phyloP scores from a whole-genome alignment of 352 stramenopile genomes.

The Globisporangium radiosum region DNA sequence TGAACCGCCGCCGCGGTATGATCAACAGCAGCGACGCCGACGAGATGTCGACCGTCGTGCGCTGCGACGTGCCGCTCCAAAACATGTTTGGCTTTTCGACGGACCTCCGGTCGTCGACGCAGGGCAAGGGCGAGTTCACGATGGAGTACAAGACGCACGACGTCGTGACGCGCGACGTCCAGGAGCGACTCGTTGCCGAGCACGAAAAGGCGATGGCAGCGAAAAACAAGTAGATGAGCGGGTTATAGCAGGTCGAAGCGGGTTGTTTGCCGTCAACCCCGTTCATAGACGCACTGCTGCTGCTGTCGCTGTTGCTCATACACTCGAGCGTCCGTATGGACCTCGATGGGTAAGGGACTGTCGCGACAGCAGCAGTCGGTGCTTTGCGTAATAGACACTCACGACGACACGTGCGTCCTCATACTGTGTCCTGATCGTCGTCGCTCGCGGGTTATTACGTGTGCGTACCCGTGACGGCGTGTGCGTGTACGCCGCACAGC shows the following conservation, averaged over 20 bases:
- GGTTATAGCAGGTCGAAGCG: too few relatives aligned
- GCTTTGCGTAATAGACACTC: too few relatives aligned
- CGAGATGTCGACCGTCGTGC: slow-evolving; percentile 90
- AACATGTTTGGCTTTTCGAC: slow-evolving; percentile 99
- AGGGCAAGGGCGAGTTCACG: slow-evolving; percentile 98
- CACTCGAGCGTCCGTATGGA: too few relatives aligned
- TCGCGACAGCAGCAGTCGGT: too few relatives aligned
- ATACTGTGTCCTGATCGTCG: too few relatives aligned
- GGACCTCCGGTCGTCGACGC: slow-evolving; percentile 92
- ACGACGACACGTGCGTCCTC: too few relatives aligned
- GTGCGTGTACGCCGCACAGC: neutral
- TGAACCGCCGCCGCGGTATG: slow-evolving; percentile 93
- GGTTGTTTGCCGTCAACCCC: too few relatives aligned
- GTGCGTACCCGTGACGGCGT: neutral
- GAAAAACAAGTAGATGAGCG: slow-evolving; percentile 63
- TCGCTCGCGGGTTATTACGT: too few relatives aligned
- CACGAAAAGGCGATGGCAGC: slow-evolving; percentile 84
- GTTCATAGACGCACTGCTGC: too few relatives aligned
- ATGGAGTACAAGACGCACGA: slow-evolving; percentile 99
- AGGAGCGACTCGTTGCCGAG: slow-evolving; percentile 94
- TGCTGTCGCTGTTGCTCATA: neutral
- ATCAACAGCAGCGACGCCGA: slow-evolving; percentile 96
- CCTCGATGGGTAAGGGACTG: too few relatives aligned
- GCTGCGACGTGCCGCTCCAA: slow-evolving; percentile 93
- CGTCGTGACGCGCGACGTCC: slow-evolving; percentile 88